phyloP scores from a whole-genome alignment of 129 eudicot genomes.

The Calendula officinalis region DNA sequence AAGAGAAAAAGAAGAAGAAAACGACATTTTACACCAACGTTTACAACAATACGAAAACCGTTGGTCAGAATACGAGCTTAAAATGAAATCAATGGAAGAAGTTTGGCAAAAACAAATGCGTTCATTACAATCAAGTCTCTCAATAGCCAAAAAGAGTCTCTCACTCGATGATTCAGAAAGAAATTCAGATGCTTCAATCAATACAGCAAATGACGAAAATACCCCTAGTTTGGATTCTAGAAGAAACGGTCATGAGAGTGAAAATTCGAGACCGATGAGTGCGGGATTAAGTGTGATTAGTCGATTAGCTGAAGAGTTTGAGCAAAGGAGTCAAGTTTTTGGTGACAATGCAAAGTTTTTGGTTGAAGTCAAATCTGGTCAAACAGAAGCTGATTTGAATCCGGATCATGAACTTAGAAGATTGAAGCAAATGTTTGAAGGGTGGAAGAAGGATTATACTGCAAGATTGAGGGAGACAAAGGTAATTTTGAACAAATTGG shows the following conservation, averaged over 20 bases:
- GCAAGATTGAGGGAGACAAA: constrained; percentile 87
- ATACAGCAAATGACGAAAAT: constrained; percentile 47
- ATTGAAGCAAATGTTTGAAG: constrained; percentile 84
- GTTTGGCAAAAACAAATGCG: constrained; percentile 95
- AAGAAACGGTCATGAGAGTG: constrained; percentile 38
- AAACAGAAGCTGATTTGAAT: constrained; percentile 65
- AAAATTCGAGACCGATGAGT: constrained; percentile 56
- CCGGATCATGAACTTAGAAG: constrained; percentile 84
- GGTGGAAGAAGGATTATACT: constrained; percentile 95
- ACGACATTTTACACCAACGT: constrained; percentile 68
- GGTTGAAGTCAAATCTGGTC: constrained; percentile 93
- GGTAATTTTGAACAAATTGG: constrained; percentile 74
- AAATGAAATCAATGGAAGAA: constrained; percentile 93
- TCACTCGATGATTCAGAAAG: constrained; percentile 59
- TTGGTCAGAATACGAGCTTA: constrained; percentile 82
- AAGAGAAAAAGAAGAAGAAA: constrained; percentile 79
- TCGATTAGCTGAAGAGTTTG: constrained; percentile 87
- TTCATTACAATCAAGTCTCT: constrained; percentile 90
- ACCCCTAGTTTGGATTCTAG: constrained; percentile 55
- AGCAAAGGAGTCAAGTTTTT: constrained; percentile 85
- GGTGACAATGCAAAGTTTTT: constrained; percentile 93
- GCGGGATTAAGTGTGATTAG: constrained; percentile 81
- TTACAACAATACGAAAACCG: constrained; percentile 73
- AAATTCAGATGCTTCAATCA: constrained; percentile 75
- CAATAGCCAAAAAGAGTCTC: constrained; percentile 84